A percentile compares a stretch with the other conserved stretches of the same genome.
phyloP scores from a whole-genome alignment of 345 rosid species.

The Reutealis trisperma region DNA sequence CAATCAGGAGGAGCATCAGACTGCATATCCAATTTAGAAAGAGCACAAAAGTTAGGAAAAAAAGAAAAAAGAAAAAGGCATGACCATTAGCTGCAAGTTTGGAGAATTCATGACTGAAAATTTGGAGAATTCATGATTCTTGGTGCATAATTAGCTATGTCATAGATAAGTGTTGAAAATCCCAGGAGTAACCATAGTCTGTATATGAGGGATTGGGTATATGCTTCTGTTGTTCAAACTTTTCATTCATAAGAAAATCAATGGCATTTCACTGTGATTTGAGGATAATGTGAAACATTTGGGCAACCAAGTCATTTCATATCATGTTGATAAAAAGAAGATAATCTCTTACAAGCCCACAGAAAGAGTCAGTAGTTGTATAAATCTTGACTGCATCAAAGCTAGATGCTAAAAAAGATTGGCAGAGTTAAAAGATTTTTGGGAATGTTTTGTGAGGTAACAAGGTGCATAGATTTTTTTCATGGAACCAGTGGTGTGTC shows the following conservation, averaged over 20 bases:
- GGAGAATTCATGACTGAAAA: not conserved
- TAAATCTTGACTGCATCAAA: not conserved
- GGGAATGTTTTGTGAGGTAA: not conserved
- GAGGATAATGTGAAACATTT: not conserved
- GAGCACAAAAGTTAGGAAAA: not conserved
- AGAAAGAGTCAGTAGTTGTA: not conserved
- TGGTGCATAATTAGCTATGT: not conserved
- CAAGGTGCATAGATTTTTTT: not conserved
- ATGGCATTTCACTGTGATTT: not conserved
- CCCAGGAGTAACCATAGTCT: not conserved
- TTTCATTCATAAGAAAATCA: not conserved
- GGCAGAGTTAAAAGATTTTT: not conserved
- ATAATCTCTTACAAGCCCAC: not conserved
- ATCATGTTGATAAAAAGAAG: not conserved
- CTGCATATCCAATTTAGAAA: not conserved
- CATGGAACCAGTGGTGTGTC: not conserved
- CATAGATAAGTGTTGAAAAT: not conserved
- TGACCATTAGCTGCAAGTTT: not conserved
- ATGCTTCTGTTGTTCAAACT: not conserved
- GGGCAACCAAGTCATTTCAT: not conserved
- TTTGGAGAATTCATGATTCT: not conserved
- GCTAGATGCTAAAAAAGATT: not conserved
- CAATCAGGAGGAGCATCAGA: not conserved
- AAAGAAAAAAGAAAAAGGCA: too few relatives aligned
- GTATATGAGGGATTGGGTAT: not conserved